Percentiles rank a stretch among this genome's conserved stretches.
phyloP scores from a whole-genome alignment of 805 yeast genomes.

The Candida broadrunensis region DNA sequence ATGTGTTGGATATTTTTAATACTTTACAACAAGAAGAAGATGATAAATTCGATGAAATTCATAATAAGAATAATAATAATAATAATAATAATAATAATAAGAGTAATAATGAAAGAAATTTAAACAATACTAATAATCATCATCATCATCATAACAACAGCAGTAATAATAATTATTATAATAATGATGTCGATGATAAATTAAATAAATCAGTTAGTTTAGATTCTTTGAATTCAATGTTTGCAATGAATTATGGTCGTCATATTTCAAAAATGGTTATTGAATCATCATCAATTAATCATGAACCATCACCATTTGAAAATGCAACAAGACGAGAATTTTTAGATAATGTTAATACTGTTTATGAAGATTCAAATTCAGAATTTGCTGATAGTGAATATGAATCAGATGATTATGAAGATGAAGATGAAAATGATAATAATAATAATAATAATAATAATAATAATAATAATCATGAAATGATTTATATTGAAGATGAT shows the following conservation, averaged over 20 bases:
- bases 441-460: constrained; percentile 3
- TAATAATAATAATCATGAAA: too few species aligned
- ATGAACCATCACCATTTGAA: too few species aligned
- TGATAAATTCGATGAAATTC: constrained; percentile 4
- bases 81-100: neutral
- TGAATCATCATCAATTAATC: neutral
- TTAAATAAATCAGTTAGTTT: constrained; percentile 31
- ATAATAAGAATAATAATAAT: constrained; percentile 1
- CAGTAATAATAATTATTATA: constrained; percentile 2
- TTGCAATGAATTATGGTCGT: constrained; percentile 33
- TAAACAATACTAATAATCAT: too few species aligned
- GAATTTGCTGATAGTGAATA: constrained; percentile 33
- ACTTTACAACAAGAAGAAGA: constrained; percentile 7
- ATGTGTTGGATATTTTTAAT: constrained; percentile 40
- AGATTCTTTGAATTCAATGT: constrained; percentile 40
- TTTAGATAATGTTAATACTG: neutral
- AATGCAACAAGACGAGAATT: neutral
- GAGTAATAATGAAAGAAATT: neutral
- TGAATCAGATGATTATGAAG: constrained; percentile 21
- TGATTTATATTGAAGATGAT: constrained; percentile 10
- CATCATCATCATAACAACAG: constrained; percentile 2
- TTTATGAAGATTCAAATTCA: constrained; percentile 6
- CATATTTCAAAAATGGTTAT: constrained; percentile 41
- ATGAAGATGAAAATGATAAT: constrained; percentile 4
- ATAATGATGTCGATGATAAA: constrained; percentile 4